phyloP scores from a whole-genome alignment of 441 rosid species.

The Geranium incanum region DNA sequence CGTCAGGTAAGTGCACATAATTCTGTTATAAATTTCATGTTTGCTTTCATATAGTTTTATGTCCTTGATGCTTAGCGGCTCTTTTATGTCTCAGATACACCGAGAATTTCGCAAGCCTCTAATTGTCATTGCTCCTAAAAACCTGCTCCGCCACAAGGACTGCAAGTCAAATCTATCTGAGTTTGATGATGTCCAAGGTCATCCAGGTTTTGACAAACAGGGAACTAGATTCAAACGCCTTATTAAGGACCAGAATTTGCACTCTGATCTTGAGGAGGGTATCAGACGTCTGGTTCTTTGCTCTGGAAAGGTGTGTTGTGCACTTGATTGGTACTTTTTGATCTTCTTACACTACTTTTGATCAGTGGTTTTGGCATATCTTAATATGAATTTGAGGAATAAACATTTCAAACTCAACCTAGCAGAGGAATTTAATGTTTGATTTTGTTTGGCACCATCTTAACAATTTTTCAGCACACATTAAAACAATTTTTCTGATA shows the following conservation, averaged over 20 bases:
- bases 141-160: conserved; percentile 37
- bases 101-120: conserved; percentile 95
- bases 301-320: conserved; percentile 73
- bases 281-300: conserved; percentile 88
- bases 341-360: background rate
- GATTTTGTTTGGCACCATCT: too few species aligned
- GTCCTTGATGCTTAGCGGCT: conserved; percentile 9
- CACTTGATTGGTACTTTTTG: too few species aligned
- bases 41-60: conserved; percentile 11
- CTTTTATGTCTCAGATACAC: conserved; percentile 49
- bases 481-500: too few species aligned
- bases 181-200: conserved; percentile 97
- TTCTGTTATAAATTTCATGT: background rate
- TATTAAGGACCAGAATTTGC: conserved; percentile 81
- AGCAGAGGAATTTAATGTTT: too few species aligned
- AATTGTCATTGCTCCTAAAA: conserved; percentile 85
- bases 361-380: too few species aligned
- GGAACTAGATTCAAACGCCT: conserved; percentile 94
- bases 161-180: conserved; percentile 73
- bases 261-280: conserved; percentile 80
- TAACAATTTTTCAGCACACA: too few species aligned
- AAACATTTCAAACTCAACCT: too few species aligned
- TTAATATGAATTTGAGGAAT: too few species aligned
- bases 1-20: conserved; percentile 56
- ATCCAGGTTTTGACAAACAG: conserved; percentile 95